Evolutionary conservation across 768 basidiomycete species (phyloP), one percentile per base, ranked within the genome.

Genomic region (Bullera alba): DNA sequence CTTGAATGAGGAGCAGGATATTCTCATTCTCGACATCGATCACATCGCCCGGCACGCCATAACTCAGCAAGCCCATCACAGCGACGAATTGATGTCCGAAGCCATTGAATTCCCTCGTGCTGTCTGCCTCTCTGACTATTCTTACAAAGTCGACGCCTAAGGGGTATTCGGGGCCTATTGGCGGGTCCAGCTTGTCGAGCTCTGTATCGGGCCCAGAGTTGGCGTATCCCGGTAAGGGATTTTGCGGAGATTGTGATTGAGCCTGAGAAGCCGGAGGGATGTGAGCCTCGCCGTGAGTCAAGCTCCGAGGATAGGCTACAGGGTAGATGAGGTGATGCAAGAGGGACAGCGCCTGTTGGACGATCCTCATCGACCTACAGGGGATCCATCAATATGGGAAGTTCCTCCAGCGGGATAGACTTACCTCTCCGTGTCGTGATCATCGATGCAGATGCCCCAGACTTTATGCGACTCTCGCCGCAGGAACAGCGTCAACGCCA

Each of bases 31-130:
- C 10, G 23, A 26, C 14, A 6, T 32, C 50, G 36, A 28, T 35
- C 39, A 56, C 45, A 30, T 54, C 37, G 34, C 50, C 62, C 4
- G 57, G 43, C 25, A 61, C 56, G 2, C 56, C 65, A 47, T 67
- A 71, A 8, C 65, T 56, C 55, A 69, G 60, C 23, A 39, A 23
- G 8, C 70, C 70, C 14, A 71, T 47, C 29, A 54, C 58, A 30
- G 57, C 48, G 6, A 69, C 58, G 42, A 69, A 66, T 8, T 66
- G 61, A 38, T 60, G 63, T 10, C 42, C 42, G 1, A 65, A 26
- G 1, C 63, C 65, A 26, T 60, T 60, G 48, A 67, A 69, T 26
- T 69, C 70, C 17, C 50, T 53, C 21, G 52, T 56, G 27, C 23
- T 43, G 17, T 38, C 38, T 2, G 54, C 57, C 2, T 27, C 16